Percentiles rank a stretch among this genome's conserved stretches.
Conservation (phyloP, 116 monocot species). For the Phalaenopsis hybrid region DNA sequence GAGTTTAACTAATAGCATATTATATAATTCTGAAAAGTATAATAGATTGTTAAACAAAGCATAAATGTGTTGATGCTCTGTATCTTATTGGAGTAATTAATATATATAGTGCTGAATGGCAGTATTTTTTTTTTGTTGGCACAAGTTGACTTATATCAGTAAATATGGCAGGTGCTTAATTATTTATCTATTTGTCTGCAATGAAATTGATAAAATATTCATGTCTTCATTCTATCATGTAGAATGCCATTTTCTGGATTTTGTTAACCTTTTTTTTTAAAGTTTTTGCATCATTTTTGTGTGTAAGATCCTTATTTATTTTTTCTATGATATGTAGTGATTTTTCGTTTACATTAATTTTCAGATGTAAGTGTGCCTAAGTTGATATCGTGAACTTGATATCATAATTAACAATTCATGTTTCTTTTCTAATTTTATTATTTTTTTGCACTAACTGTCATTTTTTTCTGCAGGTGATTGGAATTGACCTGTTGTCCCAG, state of each 20-base stretch:
- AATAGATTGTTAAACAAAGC: background rate
- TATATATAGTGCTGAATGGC: background rate
- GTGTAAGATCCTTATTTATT: background rate
- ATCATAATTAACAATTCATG: background rate
- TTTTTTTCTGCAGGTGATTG: conserved; percentile 53
- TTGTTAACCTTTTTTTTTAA: background rate
- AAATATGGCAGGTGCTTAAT: background rate
- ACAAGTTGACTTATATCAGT: background rate
- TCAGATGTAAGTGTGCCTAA: background rate
- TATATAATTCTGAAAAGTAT: background rate
- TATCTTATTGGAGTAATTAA: background rate
- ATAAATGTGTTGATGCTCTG: background rate
- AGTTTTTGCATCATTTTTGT: background rate
- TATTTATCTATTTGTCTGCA: background rate
- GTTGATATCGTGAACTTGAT: background rate
- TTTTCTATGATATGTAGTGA: background rate
- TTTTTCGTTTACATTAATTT: background rate
- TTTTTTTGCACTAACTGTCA: background rate
- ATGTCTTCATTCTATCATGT: background rate
- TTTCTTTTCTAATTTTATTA: background rate
- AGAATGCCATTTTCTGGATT: background rate
- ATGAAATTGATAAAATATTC: conserved; percentile 1
- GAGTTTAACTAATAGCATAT: background rate
- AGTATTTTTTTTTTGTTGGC: background rate
- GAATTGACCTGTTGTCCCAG: conserved; percentile 75